phyloP scores from a whole-genome alignment of 306 rosid species.

The Sindora glabra region DNA sequence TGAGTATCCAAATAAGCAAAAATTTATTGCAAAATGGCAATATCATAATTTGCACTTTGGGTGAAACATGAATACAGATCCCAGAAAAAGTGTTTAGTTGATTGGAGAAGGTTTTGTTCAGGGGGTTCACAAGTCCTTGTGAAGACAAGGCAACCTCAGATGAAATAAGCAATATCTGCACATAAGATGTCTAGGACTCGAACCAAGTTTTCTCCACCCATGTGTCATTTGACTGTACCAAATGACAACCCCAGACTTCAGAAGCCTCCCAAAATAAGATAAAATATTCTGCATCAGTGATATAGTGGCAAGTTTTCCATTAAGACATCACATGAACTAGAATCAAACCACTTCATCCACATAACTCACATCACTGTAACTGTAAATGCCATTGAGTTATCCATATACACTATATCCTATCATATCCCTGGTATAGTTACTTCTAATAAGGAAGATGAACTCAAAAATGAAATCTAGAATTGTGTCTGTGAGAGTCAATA shows the following conservation, averaged over 20 bases:
- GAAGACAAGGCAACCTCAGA: background rate
- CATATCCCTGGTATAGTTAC: too few relatives aligned
- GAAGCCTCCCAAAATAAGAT: background rate
- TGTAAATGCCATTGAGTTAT: too few relatives aligned
- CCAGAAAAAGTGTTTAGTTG: background rate
- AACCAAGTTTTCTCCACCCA: too few relatives aligned
- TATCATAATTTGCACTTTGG: background rate
- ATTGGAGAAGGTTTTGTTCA: background rate
- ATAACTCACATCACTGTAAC: background rate
- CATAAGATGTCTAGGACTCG: too few relatives aligned
- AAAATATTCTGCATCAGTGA: background rate
- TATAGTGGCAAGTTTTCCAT: background rate
- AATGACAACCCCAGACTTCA: background rate
- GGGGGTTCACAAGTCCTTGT: background rate
- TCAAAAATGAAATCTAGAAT: background rate
- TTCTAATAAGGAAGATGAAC: background rate
- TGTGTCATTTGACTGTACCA: background rate
- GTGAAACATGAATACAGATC: background rate
- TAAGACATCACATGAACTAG: background rate
- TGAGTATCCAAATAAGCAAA: background rate
- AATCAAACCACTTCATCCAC: background rate
- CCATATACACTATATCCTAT: too few relatives aligned
- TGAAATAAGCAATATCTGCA: background rate
- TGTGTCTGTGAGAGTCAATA: background rate
- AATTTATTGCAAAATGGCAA: background rate